Conservation (phyloP, 208 protist species). For the Trypanosomatidae sp. region DNA sequence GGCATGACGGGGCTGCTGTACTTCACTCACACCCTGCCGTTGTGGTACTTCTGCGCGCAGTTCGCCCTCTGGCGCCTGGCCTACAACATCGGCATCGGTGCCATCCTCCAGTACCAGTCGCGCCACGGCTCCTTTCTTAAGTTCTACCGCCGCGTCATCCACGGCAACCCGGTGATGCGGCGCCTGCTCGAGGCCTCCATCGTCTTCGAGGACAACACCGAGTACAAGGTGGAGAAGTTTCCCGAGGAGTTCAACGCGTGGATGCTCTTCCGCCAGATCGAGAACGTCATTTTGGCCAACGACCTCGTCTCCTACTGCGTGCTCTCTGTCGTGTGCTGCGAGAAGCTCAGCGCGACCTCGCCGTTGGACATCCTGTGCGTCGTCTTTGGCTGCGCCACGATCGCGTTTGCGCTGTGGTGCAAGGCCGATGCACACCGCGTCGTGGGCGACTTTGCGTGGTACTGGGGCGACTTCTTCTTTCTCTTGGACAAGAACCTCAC, state of each 20-base stretch:
- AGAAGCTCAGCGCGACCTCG: conserved; percentile 37
- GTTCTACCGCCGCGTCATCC: conserved; percentile 40
- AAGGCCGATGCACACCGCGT: conserved; percentile 96
- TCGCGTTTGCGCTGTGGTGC: conserved; percentile 91
- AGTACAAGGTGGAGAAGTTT: conserved; percentile 51
- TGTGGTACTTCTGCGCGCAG: conserved; percentile 79
- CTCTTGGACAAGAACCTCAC: conserved; percentile 90
- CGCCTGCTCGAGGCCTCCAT: conserved; percentile 51
- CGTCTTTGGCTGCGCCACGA: conserved; percentile 63
- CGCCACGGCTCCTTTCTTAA: conserved; percentile 41
- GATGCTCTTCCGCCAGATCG: conserved; percentile 93
- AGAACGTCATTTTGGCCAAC: conserved; percentile 92
- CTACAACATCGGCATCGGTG: conserved; percentile 94
- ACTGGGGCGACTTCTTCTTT: conserved; percentile 98
- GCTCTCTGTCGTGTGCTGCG: conserved; percentile 61
- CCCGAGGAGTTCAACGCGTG: conserved; percentile 94
- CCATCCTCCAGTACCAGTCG: conserved; percentile 86
- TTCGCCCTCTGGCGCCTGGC: conserved; percentile 94
- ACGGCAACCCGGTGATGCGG: conserved; percentile 15
- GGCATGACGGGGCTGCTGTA: conserved; percentile 41
- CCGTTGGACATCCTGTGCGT: conserved; percentile 62
- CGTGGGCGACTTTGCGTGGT: conserved; percentile 96
- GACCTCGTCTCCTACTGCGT: conserved; percentile 90
- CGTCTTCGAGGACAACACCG: conserved; percentile 46
- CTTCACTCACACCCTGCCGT: conserved; percentile 33